Evolutionary conservation across 2,329 filamentous ascomycete species (phyloP).

Genomic region (Scopulariopsis brevicaulis): DNA sequence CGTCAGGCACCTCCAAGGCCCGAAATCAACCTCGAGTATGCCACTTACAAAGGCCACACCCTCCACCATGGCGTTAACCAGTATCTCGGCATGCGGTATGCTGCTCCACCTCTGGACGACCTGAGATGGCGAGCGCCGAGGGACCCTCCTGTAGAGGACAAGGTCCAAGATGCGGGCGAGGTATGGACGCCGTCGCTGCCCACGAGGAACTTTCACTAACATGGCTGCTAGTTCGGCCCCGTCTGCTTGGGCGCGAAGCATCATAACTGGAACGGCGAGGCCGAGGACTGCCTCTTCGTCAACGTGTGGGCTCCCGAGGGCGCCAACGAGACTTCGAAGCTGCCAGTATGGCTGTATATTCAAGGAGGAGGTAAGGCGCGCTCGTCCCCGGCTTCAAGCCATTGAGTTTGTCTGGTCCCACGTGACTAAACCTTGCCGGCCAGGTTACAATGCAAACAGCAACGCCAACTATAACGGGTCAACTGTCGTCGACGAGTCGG

Average conservation of each 20-base stretch:
- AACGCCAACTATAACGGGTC: conserved; percentile 26
- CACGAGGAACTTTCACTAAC: neutral
- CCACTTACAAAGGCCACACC: conserved; percentile 27
- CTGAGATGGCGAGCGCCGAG: conserved; percentile 38
- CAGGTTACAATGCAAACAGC: conserved; percentile 15
- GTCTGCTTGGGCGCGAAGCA: conserved; percentile 4
- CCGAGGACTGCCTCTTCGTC: conserved; percentile 34
- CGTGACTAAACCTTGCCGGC: conserved; percentile 6
- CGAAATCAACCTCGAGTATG: conserved; percentile 29
- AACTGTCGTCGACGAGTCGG: conserved; percentile 27
- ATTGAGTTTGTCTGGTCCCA: neutral
- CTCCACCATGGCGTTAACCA: conserved; percentile 27
- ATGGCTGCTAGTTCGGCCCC: conserved; percentile 6
- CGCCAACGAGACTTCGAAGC: conserved; percentile 14
- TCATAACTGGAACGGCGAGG: conserved; percentile 12
- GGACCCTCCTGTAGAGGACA: conserved; percentile 21
- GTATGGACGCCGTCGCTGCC: conserved; percentile 12
- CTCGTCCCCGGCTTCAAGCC: neutral
- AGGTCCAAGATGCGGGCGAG: conserved; percentile 22
- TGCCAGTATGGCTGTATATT: conserved; percentile 26
- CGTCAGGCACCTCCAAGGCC: neutral
- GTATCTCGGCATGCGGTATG: conserved; percentile 39
- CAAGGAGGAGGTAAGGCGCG: conserved; percentile 25
- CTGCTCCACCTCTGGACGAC: conserved; percentile 34
- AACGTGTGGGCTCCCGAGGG: conserved; percentile 34